Percentiles rank a stretch among this genome's conserved stretches.
phyloP scores from a whole-genome alignment of 768 basidiomycete species.

The Myochromella boudieri region DNA sequence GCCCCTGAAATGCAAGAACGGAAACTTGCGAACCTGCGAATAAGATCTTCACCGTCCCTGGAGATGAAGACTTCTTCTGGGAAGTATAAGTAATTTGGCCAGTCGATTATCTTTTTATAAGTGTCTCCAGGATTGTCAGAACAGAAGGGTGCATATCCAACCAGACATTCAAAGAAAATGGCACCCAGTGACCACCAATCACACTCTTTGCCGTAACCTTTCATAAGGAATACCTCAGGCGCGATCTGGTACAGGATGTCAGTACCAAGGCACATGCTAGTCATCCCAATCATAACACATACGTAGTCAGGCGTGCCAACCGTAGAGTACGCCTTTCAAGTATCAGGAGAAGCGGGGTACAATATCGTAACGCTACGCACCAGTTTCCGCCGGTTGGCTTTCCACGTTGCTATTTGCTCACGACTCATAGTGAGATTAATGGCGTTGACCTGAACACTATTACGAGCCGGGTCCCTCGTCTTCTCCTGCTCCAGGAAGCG shows the following conservation, averaged over 20 bases:
- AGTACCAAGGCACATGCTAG: neutral
- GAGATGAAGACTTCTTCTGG: conserved; percentile 96
- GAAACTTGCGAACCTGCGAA: conserved; percentile 62
- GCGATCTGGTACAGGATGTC: conserved; percentile 78
- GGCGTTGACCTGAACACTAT: conserved; percentile 96
- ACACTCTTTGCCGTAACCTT: conserved; percentile 98
- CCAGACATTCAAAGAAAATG: conserved; percentile 98
- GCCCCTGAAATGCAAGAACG: neutral
- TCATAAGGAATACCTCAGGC: conserved; percentile 95
- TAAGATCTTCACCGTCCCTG: conserved; percentile 87
- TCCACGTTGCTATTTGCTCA: conserved; percentile 98
- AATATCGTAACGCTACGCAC: conserved; percentile 38
- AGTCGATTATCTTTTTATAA: conserved; percentile 97
- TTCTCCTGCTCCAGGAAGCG: conserved; percentile 80
- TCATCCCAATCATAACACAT: conserved; percentile 34
- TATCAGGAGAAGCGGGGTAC: neutral
- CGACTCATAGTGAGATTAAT: conserved; percentile 98
- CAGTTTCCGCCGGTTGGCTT: conserved; percentile 94
- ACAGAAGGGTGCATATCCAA: conserved; percentile 98
- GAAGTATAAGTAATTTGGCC: conserved; percentile 88
- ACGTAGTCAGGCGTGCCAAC: conserved; percentile 64
- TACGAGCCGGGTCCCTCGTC: conserved; percentile 66
- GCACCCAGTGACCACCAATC: conserved; percentile 99
- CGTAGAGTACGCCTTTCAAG: conserved; percentile 85
- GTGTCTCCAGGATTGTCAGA: conserved; percentile 96